Base-by-base conservation (phyloP, 139 green algal genomes). In the Tetraselmis chui region DNA sequence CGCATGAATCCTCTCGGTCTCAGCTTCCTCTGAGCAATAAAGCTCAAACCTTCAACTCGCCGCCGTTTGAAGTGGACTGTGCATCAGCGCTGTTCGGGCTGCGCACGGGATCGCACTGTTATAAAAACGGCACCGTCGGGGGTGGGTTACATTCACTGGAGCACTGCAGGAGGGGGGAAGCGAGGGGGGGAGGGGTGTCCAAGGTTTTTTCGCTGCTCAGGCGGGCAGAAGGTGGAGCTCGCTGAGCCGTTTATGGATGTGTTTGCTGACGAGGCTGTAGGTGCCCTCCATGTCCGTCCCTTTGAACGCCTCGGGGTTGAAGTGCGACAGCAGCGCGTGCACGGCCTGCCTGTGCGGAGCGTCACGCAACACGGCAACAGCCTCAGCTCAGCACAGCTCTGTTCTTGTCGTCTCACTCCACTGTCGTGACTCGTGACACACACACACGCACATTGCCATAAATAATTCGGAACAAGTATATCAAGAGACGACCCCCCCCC, bases 1-100 rank as follows among this genome's bases (percentile, higher is more conserved):
- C 77, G 85, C 31, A 84, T 92, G 78, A 67, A 82, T 0, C 82
- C 88, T 2, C 45, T 83, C 0, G 88, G 88, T 0, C 77, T 90
- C 27, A 86, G 28, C 29, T 92, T 89, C 80, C 78, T 89, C 25
- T 87, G 75, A 81, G n/a, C n/a, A n/a, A n/a, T n/a, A n/a, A n/a
- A n/a, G n/a, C n/a, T n/a, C n/a, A n/a, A n/a, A n/a, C n/a, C n/a
- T n/a, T n/a, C n/a, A n/a, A n/a, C n/a, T n/a, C n/a, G n/a, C n/a
- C n/a, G n/a, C n/a, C n/a, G n/a, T n/a, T n/a, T n/a, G n/a, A n/a
- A n/a, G n/a, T n/a, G n/a, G n/a, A n/a, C n/a, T n/a, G n/a, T n/a
- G n/a, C n/a, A n/a, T n/a, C n/a, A n/a, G n/a, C n/a, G n/a, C n/a
- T n/a, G n/a, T n/a, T n/a, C n/a, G n/a, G n/a, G n/a, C n/a, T n/a